Percentiles rank a stretch among this genome's conserved stretches.
Evolutionary conservation across 176 grass and related monocot genomes (phyloP).

Genomic region (Aegilops bicornis): DNA sequence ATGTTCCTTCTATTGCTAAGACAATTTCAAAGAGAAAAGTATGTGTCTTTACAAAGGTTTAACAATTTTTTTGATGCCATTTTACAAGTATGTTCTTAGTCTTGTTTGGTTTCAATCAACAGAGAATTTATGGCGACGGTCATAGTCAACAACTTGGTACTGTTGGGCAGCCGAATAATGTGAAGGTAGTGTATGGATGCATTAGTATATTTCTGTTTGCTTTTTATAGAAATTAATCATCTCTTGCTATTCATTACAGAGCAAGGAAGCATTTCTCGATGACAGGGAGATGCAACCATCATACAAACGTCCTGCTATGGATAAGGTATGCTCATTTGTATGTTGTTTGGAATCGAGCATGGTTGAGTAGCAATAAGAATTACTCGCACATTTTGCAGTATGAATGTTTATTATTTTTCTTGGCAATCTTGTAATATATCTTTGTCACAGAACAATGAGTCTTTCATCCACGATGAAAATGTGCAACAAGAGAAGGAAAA

Average conservation of each 20-base stretch:
- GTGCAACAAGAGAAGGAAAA: no score
- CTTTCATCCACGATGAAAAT: no score
- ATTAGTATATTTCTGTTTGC: neutral
- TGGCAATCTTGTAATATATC: no score
- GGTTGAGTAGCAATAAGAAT: no score
- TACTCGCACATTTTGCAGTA: no score
- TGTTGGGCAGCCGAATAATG: neutral
- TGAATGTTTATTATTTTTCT: no score
- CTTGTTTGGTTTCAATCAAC: neutral
- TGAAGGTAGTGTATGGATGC: neutral
- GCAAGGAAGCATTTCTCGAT: neutral
- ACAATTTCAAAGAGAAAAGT: neutral
- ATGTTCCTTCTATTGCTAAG: neutral
- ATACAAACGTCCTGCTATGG: no score
- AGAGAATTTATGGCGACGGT: neutral
- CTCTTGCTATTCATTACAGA: neutral
- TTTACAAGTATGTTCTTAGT: neutral
- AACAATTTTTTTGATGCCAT: neutral
- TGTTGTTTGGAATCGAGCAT: no score
- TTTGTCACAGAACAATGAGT: no score
- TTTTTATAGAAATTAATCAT: neutral
- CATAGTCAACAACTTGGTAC: neutral
- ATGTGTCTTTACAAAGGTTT: neutral
- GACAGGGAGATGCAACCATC: no score
- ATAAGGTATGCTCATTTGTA: no score